phyloP scores from a whole-genome alignment of 2,329 filamentous ascomycete species.

The Chrysosporium keratinophilum region DNA sequence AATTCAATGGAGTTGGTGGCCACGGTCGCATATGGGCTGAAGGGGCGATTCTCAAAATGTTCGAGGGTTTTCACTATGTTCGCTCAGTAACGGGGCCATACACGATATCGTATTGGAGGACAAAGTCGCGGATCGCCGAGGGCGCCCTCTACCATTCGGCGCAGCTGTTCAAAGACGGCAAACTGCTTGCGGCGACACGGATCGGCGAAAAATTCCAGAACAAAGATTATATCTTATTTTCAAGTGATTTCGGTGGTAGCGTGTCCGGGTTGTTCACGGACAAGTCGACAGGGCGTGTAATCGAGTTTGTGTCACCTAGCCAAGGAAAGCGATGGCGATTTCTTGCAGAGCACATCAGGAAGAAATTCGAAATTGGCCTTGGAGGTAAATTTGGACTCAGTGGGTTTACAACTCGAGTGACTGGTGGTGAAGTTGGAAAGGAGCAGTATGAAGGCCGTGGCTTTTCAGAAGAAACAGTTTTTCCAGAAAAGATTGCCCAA shows the following conservation, averaged over 20 bases:
- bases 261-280: constrained; percentile 2
- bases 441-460: background rate
- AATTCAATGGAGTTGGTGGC: constrained; percentile 19
- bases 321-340: background rate
- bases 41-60: constrained; percentile 17
- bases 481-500: constrained; percentile 1
- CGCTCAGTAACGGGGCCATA: constrained; percentile 1
- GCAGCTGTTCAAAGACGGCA: constrained; percentile 1
- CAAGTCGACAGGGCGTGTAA: constrained; percentile 1
- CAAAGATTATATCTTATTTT: constrained; percentile 3
- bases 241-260: background rate
- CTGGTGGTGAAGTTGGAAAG: background rate
- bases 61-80: background rate
- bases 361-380: constrained; percentile 5
- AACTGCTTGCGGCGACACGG: background rate
- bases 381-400: background rate
- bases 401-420: background rate
- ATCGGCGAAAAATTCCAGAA: background rate
- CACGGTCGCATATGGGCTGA: constrained; percentile 21
- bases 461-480: background rate
- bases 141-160: background rate
- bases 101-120: background rate
- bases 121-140: constrained; percentile 1
- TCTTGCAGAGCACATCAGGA: background rate
- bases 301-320: constrained; percentile 6